Evolutionary conservation across 805 yeast species (phyloP), one percentile per base, ranked within the genome.

Genomic region (Wickerhamomyces hampshirensis): DNA sequence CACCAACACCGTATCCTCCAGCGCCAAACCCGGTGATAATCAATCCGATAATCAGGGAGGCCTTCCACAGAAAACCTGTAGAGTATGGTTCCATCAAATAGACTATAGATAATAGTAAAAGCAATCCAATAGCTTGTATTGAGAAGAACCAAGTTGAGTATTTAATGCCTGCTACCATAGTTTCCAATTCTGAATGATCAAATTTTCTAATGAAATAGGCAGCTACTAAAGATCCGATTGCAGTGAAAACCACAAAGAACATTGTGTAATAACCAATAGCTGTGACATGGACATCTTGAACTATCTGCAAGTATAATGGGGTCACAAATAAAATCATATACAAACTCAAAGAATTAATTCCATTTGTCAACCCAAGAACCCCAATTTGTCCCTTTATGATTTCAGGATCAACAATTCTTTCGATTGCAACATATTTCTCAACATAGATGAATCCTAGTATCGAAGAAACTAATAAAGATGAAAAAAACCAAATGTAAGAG

Each of bases 301-400:
- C 59, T n/a, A 65, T 48, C 43, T 69, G 73, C n/a, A 66, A 49
- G 40, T 66, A 69, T 7, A 68, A 36, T 3, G 74, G 74, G 5
- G 62, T 46, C 4, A 60, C 40, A 44, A 65, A 69, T 18, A 61
- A 55, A 13, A 51, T 47, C 32, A 62, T 58, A 40, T 63, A 66
- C 5, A 60, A 39, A 0, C 63, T 46, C 49, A 64, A 51, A 1
- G 69, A 47, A 15, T 65, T 66, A 37, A 66, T 58, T 37, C 63
- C 56, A 5, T 64, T 59, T 15, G 58, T 50, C 19, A 65, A 46
- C 0, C 68, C 67, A 1, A 68, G 55, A 2, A 61, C 36, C 23
- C 71, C 62, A 13, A 69, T 44, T 10, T 61, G 43, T 5, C 73
- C 73, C 33, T 56, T 56, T 35, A 68, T 50, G 3, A 66, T 51